Evolutionary conservation across 495 filamentous ascomycete genomes (phyloP), one percentile per base, ranked within the genome.

Genomic region (Penicillium pulvis): DNA sequence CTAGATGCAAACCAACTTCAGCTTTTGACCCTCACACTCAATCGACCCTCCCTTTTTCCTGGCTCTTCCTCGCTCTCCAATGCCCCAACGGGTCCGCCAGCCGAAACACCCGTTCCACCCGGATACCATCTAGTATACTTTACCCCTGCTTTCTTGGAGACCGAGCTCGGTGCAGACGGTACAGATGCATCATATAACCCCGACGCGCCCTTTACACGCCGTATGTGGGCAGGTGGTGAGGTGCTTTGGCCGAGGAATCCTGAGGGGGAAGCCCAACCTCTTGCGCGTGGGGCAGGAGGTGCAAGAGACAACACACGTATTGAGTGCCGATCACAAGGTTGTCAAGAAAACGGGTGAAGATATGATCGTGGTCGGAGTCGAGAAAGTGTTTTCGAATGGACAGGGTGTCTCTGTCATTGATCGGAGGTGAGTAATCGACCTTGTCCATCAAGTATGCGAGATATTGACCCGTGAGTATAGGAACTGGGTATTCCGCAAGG

Each of bases 191-290:
- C 81, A 2, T 90, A 92, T 58, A 86, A 81, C 44, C 90, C 91
- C 0, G 81, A 83, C 4, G 31, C 56, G 0, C 85, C 87, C 0
- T 93, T 85, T 57, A 81, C 77, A 24, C 79, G 88, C 23, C 83
- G 90, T 24, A 87, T 95, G 84, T 95, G 91, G 91, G 88, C 88
- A 3, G 90, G 90, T 26, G 91, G 90, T 0, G 73, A 77, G 56
- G 74, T 87, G 24, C 51, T 63, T n/a, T 87, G 82, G 83, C 72
- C 70, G 7, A 72, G 75, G 4, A 62, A 61, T 33, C 55, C 46
- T 1, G 59, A 69, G 10, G 73, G 73, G 74, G 7, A 65, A 69
- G 14, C 60, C 68, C 44, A 78, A 81, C 54, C 63, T 64, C 11
- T 64, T 86, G 51, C 68, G 76, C 4, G 76, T 86, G 0, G 85